Conservation (phyloP, 163 green algal species). For the Prototheca stagnorum region DNA sequence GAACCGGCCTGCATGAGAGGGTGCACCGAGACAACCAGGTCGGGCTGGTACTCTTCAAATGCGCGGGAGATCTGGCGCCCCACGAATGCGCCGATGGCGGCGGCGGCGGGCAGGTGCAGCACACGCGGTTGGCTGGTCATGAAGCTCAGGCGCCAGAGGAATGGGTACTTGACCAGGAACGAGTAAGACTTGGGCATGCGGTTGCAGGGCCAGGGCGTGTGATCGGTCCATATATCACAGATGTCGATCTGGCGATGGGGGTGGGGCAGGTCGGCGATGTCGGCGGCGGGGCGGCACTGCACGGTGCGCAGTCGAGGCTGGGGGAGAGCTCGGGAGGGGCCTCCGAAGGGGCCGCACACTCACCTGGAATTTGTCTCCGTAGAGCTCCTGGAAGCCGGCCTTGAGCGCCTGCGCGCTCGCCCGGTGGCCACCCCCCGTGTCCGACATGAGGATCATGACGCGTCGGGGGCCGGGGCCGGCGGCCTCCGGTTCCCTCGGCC, state of each 20-base stretch:
- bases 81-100: constrained; percentile 7
- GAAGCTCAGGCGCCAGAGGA: constrained; percentile 67
- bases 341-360: too few species aligned
- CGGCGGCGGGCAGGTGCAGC: constrained; percentile 46
- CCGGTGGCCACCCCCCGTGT: constrained; percentile 90
- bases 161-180: constrained; percentile 76
- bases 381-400: constrained; percentile 55
- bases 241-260: constrained; percentile 45
- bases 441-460: constrained; percentile 88
- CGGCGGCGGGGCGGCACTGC: too few species aligned
- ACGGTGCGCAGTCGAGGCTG: too few species aligned
- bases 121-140: constrained; percentile 43
- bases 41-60: constrained; percentile 65
- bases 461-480: constrained; percentile 2
- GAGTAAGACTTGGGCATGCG: constrained; percentile 74
- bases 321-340: too few species aligned
- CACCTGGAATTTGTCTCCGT: constrained; percentile 57
- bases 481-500: constrained; percentile 3
- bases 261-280: background rate
- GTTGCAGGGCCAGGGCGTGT: constrained; percentile 79
- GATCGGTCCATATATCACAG: constrained; percentile 86
- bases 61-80: constrained; percentile 15
- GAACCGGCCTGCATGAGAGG: constrained; percentile 77
- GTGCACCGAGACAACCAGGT: constrained; percentile 90
- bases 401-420: constrained; percentile 80